These are phyloP conservation scores for Carex sylvatica DNA, from an alignment of 202 grass and related monocot species.

Conservation along the genomic window DNA sequence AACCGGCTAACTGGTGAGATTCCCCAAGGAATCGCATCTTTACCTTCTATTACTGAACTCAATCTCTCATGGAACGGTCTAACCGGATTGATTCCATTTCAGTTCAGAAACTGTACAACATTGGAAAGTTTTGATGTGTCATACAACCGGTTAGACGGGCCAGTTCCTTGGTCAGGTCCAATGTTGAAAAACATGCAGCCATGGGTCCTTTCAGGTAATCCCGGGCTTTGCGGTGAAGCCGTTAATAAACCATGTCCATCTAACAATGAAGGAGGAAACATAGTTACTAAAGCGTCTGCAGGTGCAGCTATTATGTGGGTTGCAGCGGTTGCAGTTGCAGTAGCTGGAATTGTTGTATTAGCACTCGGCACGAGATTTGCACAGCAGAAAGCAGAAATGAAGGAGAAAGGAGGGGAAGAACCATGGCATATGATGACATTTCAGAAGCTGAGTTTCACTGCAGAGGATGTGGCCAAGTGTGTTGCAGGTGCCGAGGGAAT, in stretches of 20 bases:
- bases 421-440: slow-evolving; percentile 75
- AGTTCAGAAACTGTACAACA: slow-evolving; percentile 66
- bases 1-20: slow-evolving; percentile 63
- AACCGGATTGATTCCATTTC: slow-evolving; percentile 51
- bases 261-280: not conserved
- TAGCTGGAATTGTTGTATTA: slow-evolving; percentile 55
- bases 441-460: slow-evolving; percentile 72
- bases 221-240: slow-evolving; percentile 35
- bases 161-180: slow-evolving; percentile 5
- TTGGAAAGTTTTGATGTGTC: slow-evolving; percentile 83
- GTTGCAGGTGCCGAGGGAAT: slow-evolving; percentile 54
- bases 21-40: slow-evolving; percentile 42
- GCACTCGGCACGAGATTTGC: slow-evolving; percentile 58
- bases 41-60: slow-evolving; percentile 84
- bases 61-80: slow-evolving; percentile 79
- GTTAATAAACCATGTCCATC: slow-evolving; percentile 27
- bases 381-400: slow-evolving; percentile 35
- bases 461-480: slow-evolving; percentile 63
- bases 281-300: slow-evolving; percentile 10
- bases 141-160: slow-evolving; percentile 46
- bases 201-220: slow-evolving; percentile 36
- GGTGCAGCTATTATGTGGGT: slow-evolving; percentile 53
- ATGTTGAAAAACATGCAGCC: slow-evolving; percentile 38
- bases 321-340: slow-evolving; percentile 49
- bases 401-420: not conserved